Evolutionary conservation across 2,329 filamentous ascomycete species (phyloP).

Genomic region (Fusarium anthophilum): DNA sequence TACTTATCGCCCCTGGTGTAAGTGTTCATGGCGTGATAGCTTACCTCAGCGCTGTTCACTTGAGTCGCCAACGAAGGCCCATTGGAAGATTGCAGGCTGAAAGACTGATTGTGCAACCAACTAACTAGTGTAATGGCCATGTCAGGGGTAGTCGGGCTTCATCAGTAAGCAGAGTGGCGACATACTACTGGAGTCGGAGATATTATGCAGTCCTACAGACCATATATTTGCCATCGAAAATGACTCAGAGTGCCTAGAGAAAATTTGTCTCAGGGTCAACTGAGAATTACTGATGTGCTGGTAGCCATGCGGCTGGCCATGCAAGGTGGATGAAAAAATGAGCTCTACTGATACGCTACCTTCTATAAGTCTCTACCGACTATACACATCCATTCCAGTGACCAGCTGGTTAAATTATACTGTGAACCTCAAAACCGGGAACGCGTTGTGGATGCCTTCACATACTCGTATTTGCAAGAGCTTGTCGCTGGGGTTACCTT

Average conservation of each 20-base stretch:
- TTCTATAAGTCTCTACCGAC: not conserved
- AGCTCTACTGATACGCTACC: not conserved
- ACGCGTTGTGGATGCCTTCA: not conserved
- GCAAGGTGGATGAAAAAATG: not conserved
- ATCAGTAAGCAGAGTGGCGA: not conserved
- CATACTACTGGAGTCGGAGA: not conserved
- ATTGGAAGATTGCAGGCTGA: not conserved
- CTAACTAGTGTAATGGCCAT: not conserved
- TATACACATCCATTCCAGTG: not conserved
- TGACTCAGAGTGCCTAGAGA: not conserved
- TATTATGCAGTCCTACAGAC: not conserved
- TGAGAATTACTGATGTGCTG: not conserved
- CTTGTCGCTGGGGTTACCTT: not conserved
- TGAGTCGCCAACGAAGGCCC: not conserved
- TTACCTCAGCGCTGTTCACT: not conserved
- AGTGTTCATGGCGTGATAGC: not conserved
- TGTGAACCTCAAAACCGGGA: not conserved
- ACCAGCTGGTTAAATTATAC: rapidly evolving
- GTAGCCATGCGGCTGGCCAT: not conserved
- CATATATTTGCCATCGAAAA: not conserved
- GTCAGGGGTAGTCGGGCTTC: not conserved
- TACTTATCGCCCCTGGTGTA: not conserved
- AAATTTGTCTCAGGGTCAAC: not conserved
- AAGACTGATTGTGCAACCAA: not conserved
- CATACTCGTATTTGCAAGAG: not conserved